Conservation (phyloP, 345 rosid genomes). For the Syzygium oleosum region DNA sequence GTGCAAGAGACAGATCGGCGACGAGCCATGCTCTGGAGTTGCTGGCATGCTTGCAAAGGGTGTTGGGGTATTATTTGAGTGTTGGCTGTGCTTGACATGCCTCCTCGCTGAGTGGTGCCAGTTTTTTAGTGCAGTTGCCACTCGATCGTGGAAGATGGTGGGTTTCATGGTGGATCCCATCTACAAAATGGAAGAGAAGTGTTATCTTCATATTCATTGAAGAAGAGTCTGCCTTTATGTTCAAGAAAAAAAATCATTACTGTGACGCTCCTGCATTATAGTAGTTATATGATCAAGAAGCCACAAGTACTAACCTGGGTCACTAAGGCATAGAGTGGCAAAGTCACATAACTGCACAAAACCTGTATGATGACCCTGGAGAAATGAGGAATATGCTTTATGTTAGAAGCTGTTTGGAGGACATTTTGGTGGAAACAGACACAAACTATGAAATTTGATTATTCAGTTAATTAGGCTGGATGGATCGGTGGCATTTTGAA, state of each 20-base stretch:
- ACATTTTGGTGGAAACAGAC: neutral
- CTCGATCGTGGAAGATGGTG: constrained; percentile 63
- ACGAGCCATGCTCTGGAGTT: constrained; percentile 59
- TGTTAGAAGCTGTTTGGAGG: neutral
- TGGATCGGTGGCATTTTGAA: neutral
- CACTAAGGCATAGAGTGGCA: constrained; percentile 94
- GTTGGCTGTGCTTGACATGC: constrained; percentile 42
- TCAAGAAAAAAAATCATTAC: neutral
- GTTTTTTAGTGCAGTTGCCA: constrained; percentile 61
- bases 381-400: neutral
- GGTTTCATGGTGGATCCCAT: constrained; percentile 93
- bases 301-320: constrained; percentile 52
- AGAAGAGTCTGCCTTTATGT: neutral
- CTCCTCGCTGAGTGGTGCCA: constrained; percentile 72
- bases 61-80: constrained; percentile 28
- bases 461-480: neutral
- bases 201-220: neutral
- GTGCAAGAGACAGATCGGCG: constrained; percentile 67
- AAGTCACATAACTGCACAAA: constrained; percentile 87
- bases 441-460: neutral
- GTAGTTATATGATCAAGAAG: neutral
- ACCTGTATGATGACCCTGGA: constrained; percentile 72
- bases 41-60: constrained; percentile 61
- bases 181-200: constrained; percentile 17
- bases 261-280: neutral